phyloP scores from a whole-genome alignment of 2,329 filamentous ascomycete genomes.

The Colletotrichum abscissum region DNA sequence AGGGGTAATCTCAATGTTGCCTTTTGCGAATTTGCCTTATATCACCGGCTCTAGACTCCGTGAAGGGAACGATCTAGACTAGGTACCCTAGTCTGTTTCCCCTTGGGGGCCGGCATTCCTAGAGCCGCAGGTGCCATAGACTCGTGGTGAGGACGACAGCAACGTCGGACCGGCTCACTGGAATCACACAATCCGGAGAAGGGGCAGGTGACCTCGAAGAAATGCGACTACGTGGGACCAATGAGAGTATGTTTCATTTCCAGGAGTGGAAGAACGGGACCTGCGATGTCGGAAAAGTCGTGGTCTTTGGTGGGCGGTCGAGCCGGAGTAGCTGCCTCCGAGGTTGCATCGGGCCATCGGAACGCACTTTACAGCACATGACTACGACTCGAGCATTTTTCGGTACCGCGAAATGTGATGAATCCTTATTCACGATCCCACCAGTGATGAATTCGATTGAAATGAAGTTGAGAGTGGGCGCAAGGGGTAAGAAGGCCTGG shows the following conservation, averaged over 20 bases:
- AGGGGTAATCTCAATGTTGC: neutral
- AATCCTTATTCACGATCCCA: slow-evolving; percentile 8
- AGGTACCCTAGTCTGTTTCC: neutral
- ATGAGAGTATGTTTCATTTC: neutral
- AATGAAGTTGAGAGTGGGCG: neutral
- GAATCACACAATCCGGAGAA: neutral
- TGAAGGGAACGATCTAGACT: neutral
- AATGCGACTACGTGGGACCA: slow-evolving; percentile 1
- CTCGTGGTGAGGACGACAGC: neutral
- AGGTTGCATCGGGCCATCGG: slow-evolving; percentile 30
- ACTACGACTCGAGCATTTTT: slow-evolving; percentile 6
- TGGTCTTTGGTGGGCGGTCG: neutral
- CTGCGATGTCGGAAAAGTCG: neutral
- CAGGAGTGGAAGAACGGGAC: slow-evolving; percentile 1
- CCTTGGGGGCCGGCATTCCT: slow-evolving; percentile 11
- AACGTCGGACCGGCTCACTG: slow-evolving; percentile 25
- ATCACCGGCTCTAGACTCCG: neutral
- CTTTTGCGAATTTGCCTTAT: neutral
- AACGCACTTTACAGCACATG: slow-evolving; percentile 11
- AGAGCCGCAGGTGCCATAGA: slow-evolving; percentile 15
- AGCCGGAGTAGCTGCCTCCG: slow-evolving; percentile 28
- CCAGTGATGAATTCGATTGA: neutral
- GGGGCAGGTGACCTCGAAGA: slow-evolving; percentile 3
- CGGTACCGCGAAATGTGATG: neutral
- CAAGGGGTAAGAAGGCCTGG: neutral